Evolutionary conservation across 2,329 filamentous ascomycete genomes (phyloP).

Genomic region (Paecilomyces formosus): DNA sequence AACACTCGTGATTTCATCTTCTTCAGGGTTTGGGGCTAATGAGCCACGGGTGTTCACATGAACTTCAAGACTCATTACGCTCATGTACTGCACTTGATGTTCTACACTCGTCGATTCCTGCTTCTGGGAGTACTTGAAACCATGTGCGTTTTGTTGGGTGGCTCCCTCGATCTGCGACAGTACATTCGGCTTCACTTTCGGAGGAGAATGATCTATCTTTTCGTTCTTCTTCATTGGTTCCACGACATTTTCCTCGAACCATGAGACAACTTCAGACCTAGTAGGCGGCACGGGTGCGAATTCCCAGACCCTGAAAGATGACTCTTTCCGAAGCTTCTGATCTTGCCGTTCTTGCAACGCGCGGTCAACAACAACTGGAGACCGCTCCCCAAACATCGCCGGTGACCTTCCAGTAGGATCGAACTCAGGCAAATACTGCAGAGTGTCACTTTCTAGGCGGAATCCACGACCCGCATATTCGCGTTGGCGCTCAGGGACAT

Average conservation of each 20-base stretch:
- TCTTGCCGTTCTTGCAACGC: slow-evolving; percentile 45
- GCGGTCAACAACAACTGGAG: slow-evolving; percentile 43
- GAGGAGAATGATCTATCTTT: background rate
- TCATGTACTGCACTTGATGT: slow-evolving; percentile 90
- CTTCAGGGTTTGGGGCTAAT: slow-evolving; percentile 78
- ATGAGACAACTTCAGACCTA: slow-evolving; percentile 59
- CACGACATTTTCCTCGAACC: slow-evolving; percentile 47
- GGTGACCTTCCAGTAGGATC: slow-evolving; percentile 54
- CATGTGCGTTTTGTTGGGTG: slow-evolving; percentile 73
- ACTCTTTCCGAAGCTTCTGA: slow-evolving; percentile 47
- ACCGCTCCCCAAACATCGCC: slow-evolving; percentile 50
- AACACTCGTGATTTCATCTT: slow-evolving; percentile 79
- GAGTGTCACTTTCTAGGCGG: slow-evolving; percentile 62
- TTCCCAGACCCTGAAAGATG: slow-evolving; percentile 67
- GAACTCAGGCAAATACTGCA: slow-evolving; percentile 76
- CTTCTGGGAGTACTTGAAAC: slow-evolving; percentile 79
- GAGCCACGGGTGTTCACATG: slow-evolving; percentile 81
- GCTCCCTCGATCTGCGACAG: slow-evolving; percentile 84
- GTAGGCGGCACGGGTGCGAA: slow-evolving; percentile 64
- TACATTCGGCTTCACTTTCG: slow-evolving; percentile 19
- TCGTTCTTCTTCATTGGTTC: slow-evolving; percentile 6
- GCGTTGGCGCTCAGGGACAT: slow-evolving; percentile 67
- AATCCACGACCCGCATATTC: slow-evolving; percentile 89
- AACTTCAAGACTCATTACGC: slow-evolving; percentile 85
- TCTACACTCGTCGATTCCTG: slow-evolving; percentile 66